phyloP scores from a whole-genome alignment of 2,329 filamentous ascomycete species.

The Lasiodiplodia sp. region DNA sequence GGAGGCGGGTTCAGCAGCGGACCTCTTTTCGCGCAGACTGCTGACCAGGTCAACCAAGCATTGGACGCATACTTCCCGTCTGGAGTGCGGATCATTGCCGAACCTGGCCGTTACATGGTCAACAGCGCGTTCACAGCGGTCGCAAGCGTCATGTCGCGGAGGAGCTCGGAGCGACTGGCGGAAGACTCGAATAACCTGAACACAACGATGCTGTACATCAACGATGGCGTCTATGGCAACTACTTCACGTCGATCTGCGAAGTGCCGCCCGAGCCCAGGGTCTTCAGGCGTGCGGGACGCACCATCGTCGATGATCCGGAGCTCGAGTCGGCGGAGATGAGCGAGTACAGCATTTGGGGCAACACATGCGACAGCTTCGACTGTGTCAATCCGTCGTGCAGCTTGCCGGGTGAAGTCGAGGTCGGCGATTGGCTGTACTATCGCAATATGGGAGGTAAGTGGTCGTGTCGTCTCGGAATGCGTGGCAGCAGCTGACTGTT shows the following conservation, averaged over 20 bases:
- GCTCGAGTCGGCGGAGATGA: conserved; percentile 4
- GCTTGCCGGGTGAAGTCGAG: conserved; percentile 75
- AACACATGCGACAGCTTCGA: conserved; percentile 96
- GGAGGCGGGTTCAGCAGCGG: conserved; percentile 91
- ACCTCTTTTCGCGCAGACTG: conserved; percentile 59
- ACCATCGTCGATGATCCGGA: conserved; percentile 66
- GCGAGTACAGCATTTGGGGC: conserved; percentile 85
- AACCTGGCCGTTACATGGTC: conserved; percentile 93
- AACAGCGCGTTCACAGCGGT: conserved; percentile 87
- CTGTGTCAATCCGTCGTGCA: conserved; percentile 80
- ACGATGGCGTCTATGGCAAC: conserved; percentile 94
- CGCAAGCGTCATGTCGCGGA: conserved; percentile 89
- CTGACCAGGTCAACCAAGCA: conserved; percentile 59
- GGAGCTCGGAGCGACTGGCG: conserved; percentile 74
- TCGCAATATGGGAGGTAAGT: conserved; percentile 78
- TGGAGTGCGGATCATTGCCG: conserved; percentile 81
- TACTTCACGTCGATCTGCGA: conserved; percentile 98
- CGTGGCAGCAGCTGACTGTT: conserved; percentile 5
- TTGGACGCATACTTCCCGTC: conserved; percentile 86
- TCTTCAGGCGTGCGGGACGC: conserved; percentile 67
- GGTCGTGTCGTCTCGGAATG: background rate
- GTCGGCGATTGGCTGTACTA: conserved; percentile 97
- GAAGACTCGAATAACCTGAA: conserved; percentile 62
- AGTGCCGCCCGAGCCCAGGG: conserved; percentile 81
- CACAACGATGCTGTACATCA: conserved; percentile 92